Conservation (phyloP, 169 alveolate species). For the Cryptosporidium andersoni region DNA sequence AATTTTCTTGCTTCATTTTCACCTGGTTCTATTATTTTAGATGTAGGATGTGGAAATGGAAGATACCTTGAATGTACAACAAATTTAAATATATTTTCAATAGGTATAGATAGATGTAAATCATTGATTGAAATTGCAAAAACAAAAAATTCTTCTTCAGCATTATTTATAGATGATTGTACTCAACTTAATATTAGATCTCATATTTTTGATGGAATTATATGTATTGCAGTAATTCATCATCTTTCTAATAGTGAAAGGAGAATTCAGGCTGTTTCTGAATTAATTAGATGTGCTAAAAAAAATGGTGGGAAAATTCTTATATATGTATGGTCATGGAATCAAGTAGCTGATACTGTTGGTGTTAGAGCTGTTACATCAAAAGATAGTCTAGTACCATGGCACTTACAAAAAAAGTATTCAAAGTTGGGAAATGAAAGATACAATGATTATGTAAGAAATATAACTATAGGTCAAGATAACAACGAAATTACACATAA, state of each 20-base stretch:
- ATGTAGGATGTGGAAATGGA: slow-evolving; percentile 73
- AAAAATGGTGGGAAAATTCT: slow-evolving; percentile 37
- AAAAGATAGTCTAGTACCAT: slow-evolving; percentile 69
- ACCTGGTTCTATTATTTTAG: slow-evolving; percentile 56
- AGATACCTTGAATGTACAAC: slow-evolving; percentile 63
- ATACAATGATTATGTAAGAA: not conserved
- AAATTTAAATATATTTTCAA: slow-evolving; percentile 26
- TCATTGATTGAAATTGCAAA: slow-evolving; percentile 38
- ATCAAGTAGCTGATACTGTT: slow-evolving; percentile 65
- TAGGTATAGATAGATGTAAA: slow-evolving; percentile 65
- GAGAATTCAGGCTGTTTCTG: slow-evolving; percentile 48
- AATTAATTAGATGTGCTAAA: slow-evolving; percentile 37
- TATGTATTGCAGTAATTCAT: slow-evolving; percentile 70
- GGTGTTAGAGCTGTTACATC: slow-evolving; percentile 59
- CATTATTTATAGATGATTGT: slow-evolving; percentile 43
- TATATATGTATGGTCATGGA: slow-evolving; percentile 71
- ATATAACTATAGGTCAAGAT: not conserved
- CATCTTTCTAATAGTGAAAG: slow-evolving; percentile 66
- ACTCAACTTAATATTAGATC: slow-evolving; percentile 37
- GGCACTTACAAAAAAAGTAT: slow-evolving; percentile 72
- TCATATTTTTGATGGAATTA: slow-evolving; percentile 60
- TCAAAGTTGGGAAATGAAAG: not conserved
- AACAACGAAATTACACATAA: not conserved
- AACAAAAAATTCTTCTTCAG: slow-evolving; percentile 13
- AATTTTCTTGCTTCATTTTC: slow-evolving; percentile 61